These are phyloP conservation scores for Eimeria sp. DNA, from an alignment of 169 alveolate species.

Conservation along the genomic window DNA sequence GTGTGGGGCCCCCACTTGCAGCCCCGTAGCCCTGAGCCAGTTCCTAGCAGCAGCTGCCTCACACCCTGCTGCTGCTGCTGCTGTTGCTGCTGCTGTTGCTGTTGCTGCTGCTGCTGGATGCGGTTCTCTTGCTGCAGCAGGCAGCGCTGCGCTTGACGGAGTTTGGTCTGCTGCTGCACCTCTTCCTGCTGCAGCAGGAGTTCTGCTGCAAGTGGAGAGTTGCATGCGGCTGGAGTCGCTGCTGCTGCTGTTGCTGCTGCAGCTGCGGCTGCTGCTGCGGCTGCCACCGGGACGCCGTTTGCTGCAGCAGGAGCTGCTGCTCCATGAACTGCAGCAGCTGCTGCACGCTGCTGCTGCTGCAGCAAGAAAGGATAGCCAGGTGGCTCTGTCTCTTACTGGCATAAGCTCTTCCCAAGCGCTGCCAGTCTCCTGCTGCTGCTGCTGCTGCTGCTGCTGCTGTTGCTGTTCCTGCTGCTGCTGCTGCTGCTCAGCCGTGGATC, in stretches of 20 bases:
- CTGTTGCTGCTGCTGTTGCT: conserved; percentile 37
- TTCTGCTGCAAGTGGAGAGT: conserved; percentile 20
- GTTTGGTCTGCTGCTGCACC: conserved; percentile 19
- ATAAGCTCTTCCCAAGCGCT: neutral
- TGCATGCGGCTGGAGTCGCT: neutral
- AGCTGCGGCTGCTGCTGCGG: conserved; percentile 43
- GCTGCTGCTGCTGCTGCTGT: conserved; percentile 35
- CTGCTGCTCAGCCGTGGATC: neutral
- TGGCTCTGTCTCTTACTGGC: conserved; percentile 31
- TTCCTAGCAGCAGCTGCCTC: neutral
- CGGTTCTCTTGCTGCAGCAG: conserved; percentile 16
- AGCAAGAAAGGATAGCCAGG: conserved; percentile 34
- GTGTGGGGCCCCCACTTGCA: conserved; percentile 46
- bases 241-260: conserved; percentile 30
- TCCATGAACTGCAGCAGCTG: conserved; percentile 16
- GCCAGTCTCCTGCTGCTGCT: too few relatives aligned
- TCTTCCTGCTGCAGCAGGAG: conserved; percentile 36
- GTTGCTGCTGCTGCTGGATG: conserved; percentile 32
- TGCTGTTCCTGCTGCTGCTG: conserved; percentile 33
- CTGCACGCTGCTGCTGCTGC: conserved; percentile 38
- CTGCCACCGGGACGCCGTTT: neutral
- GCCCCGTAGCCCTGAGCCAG: conserved; percentile 16
- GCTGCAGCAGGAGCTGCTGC: neutral
- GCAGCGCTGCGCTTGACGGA: neutral
- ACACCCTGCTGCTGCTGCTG: conserved; percentile 30